phyloP scores from a whole-genome alignment of 2,329 filamentous ascomycete genomes.

The Fusarium abutilonis region DNA sequence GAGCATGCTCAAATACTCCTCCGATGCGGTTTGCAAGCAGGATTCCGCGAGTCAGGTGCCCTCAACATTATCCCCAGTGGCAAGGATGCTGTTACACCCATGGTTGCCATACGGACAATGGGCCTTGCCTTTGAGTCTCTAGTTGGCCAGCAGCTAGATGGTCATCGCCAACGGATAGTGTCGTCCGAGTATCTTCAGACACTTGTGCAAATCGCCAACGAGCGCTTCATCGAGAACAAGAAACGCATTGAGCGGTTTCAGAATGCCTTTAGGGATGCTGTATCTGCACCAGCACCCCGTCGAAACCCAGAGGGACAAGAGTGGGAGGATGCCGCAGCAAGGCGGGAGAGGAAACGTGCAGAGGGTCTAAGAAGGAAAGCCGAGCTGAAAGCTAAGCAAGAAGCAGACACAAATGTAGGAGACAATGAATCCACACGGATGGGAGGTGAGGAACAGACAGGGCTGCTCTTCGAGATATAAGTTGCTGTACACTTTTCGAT shows the following conservation, averaged over 20 bases:
- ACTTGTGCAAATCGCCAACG: slow-evolving; percentile 76
- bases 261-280: slow-evolving; percentile 56
- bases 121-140: slow-evolving; percentile 85
- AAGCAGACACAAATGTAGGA: slow-evolving; percentile 9
- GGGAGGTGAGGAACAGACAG: slow-evolving; percentile 35
- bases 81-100: slow-evolving; percentile 62
- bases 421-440: slow-evolving; percentile 21
- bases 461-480: slow-evolving; percentile 38
- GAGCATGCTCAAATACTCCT: slow-evolving; percentile 79
- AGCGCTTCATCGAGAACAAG: slow-evolving; percentile 75
- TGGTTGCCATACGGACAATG: slow-evolving; percentile 86
- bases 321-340: slow-evolving; percentile 65
- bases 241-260: slow-evolving; percentile 74
- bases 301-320: slow-evolving; percentile 51
- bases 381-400: slow-evolving; percentile 48
- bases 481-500: slow-evolving; percentile 43
- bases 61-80: slow-evolving; percentile 65
- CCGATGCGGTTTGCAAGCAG: slow-evolving; percentile 78
- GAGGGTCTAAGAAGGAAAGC: slow-evolving; percentile 67
- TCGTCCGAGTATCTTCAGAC: slow-evolving; percentile 72
- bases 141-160: slow-evolving; percentile 66
- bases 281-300: slow-evolving; percentile 41
- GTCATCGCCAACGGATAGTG: slow-evolving; percentile 62
- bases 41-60: slow-evolving; percentile 90
- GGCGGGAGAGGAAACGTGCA: slow-evolving; percentile 65